phyloP scores from a whole-genome alignment of 1,284 basidiomycete genomes.

The Schizophyllum commune region DNA sequence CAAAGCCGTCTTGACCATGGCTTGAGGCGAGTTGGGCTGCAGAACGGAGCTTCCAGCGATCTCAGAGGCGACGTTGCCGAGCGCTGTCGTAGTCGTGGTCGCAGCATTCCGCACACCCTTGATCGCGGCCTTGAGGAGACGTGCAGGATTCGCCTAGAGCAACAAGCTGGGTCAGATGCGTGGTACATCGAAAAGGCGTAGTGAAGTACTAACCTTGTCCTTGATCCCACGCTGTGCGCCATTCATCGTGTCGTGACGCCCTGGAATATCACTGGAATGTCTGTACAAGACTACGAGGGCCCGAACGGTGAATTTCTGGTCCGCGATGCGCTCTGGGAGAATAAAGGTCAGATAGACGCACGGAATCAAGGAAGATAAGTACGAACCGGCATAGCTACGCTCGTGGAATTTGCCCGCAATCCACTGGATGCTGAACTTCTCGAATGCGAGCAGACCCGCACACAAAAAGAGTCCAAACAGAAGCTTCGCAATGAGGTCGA shows the following conservation, averaged over 20 bases:
- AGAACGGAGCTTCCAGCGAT: constrained; percentile 72
- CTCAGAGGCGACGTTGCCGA: constrained; percentile 71
- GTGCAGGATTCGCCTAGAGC: constrained; percentile 42
- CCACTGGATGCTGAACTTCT: constrained; percentile 85
- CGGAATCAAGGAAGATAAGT: neutral
- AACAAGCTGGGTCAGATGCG: constrained; percentile 26
- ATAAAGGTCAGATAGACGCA: constrained; percentile 5
- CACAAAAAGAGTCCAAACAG: constrained; percentile 76
- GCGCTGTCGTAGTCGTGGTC: constrained; percentile 75
- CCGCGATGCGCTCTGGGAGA: constrained; percentile 63
- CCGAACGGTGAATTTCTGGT: constrained; percentile 77
- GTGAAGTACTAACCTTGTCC: neutral
- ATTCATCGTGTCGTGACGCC: constrained; percentile 29
- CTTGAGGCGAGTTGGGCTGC: constrained; percentile 83
- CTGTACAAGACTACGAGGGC: constrained; percentile 74
- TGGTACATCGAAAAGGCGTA: neutral
- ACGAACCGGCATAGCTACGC: constrained; percentile 7
- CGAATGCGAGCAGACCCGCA: constrained; percentile 64
- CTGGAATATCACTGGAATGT: constrained; percentile 62
- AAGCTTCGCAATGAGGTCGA: constrained; percentile 52
- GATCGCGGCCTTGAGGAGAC: constrained; percentile 65
- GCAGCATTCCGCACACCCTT: constrained; percentile 67
- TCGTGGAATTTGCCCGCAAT: constrained; percentile 43
- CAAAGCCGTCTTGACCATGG: constrained; percentile 75
- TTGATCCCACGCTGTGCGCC: constrained; percentile 25